phyloP scores from a whole-genome alignment of 495 filamentous ascomycete genomes.

The Corynascus novoguineensis region DNA sequence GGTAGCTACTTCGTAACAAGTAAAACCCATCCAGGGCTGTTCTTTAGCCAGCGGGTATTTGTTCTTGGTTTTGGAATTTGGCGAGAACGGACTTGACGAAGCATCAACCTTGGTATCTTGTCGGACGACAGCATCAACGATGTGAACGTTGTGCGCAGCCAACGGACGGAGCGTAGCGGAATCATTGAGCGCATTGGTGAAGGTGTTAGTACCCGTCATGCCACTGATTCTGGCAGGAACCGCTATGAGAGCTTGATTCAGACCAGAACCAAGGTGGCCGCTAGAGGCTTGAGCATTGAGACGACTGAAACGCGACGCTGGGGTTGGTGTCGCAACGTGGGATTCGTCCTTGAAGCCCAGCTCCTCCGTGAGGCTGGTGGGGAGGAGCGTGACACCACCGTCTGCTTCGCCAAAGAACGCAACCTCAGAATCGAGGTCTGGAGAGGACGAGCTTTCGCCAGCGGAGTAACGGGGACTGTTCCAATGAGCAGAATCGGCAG shows the following conservation, averaged over 20 bases:
- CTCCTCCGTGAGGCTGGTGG: background rate
- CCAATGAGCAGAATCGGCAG: conserved; percentile 10
- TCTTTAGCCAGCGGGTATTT: conserved; percentile 11
- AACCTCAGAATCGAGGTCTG: background rate
- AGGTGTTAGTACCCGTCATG: background rate
- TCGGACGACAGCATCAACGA: too few relatives aligned
- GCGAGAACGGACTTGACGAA: background rate
- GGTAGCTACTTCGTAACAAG: conserved; percentile 24
- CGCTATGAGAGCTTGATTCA: conserved; percentile 1
- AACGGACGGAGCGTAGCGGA: background rate
- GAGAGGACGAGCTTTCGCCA: background rate
- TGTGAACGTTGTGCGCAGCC: background rate
- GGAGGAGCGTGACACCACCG: conserved; percentile 11
- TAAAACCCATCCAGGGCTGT: conserved; percentile 21
- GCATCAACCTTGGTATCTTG: background rate
- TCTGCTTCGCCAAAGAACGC: conserved; percentile 1
- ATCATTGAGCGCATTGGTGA: background rate
- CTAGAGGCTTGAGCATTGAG: background rate
- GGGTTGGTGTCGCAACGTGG: background rate
- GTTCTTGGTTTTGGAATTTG: background rate
- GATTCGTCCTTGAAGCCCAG: background rate
- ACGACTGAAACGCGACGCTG: background rate
- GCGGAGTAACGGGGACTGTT: conserved; percentile 11
- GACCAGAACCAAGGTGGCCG: conserved; percentile 10
- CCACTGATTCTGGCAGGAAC: background rate